Conservation (phyloP, 192 early-diverging fungal genomes). For the Coemansia sp. region DNA sequence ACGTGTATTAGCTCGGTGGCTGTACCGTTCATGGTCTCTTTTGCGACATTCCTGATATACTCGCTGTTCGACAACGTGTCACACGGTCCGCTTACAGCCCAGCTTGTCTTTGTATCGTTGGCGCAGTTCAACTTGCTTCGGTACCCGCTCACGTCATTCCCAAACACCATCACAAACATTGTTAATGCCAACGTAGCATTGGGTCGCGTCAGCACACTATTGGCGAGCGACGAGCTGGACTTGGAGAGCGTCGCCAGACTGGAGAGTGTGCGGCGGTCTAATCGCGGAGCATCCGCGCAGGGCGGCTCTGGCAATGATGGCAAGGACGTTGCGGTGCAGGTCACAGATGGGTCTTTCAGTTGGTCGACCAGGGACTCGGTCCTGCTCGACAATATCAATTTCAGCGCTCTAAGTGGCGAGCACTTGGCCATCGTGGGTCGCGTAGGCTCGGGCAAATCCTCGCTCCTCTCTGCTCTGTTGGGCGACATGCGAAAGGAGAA, state of each 20-base stretch:
- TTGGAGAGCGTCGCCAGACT: constrained; percentile 60
- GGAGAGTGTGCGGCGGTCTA: constrained; percentile 10
- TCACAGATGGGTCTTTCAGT: constrained; percentile 57
- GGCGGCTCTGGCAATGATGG: background rate
- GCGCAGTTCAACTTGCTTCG: constrained; percentile 90
- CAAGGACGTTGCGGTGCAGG: constrained; percentile 35
- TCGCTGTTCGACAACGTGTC: constrained; percentile 60
- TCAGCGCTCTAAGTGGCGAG: constrained; percentile 41
- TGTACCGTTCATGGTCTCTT: constrained; percentile 88
- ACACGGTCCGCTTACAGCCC: constrained; percentile 61
- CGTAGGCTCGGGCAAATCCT: constrained; percentile 43
- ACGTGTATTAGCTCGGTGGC: constrained; percentile 77
- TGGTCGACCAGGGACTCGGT: constrained; percentile 52
- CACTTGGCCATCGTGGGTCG: constrained; percentile 66
- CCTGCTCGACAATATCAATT: constrained; percentile 43
- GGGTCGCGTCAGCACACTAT: constrained; percentile 76
- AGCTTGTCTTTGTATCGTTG: constrained; percentile 84
- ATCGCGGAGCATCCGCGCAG: background rate
- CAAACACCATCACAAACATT: constrained; percentile 73
- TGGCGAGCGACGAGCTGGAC: constrained; percentile 83
- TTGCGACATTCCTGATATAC: constrained; percentile 81
- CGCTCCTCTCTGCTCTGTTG: constrained; percentile 71
- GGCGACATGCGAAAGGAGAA: constrained; percentile 82
- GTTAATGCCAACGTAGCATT: constrained; percentile 86
- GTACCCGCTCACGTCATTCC: constrained; percentile 85